Evolutionary conservation across 2,329 filamentous ascomycete species (phyloP).

Genomic region (Pseudogymnoascus sp.): DNA sequence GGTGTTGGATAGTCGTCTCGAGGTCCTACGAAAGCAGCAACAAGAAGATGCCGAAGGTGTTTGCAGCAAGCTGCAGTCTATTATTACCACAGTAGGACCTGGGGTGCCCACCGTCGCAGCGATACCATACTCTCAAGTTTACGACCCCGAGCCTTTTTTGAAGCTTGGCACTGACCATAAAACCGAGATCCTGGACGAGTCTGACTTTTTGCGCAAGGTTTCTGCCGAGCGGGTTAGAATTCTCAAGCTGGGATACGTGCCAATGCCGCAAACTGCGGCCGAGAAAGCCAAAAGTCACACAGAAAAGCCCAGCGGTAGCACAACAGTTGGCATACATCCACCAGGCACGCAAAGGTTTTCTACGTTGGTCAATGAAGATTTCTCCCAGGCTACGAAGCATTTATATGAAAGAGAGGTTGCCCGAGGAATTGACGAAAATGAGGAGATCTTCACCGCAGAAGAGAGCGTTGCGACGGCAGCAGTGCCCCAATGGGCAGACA

Average conservation of each 20-base stretch:
- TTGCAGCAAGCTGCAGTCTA: conserved; percentile 42
- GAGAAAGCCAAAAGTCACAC: conserved; percentile 25
- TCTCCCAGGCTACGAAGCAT: conserved; percentile 78
- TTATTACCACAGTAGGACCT: conserved; percentile 32
- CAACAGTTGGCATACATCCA: conserved; percentile 36
- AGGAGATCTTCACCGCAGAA: conserved; percentile 90
- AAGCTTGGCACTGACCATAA: conserved; percentile 59
- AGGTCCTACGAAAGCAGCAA: conserved; percentile 58
- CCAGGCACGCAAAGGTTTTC: conserved; percentile 62
- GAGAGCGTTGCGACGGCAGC: conserved; percentile 60
- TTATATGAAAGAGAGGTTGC: conserved; percentile 90
- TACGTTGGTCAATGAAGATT: conserved; percentile 62
- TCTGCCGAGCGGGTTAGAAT: conserved; percentile 52
- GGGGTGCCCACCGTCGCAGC: not conserved
- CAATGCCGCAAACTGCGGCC: conserved; percentile 39
- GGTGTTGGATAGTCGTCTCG: conserved; percentile 61
- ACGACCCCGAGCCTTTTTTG: conserved; percentile 59
- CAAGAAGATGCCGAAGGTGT: conserved; percentile 54
- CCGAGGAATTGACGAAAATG: conserved; percentile 82
- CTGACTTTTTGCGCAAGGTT: conserved; percentile 47
- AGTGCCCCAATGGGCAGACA: conserved; percentile 71
- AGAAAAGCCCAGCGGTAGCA: conserved; percentile 25
- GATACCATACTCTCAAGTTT: conserved; percentile 31
- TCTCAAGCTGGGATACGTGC: conserved; percentile 59
- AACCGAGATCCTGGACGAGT: conserved; percentile 47